Evolutionary conservation across 208 protist genomes (phyloP), one percentile per base, ranked within the genome.

Genomic region (Leishmania mexicana): DNA sequence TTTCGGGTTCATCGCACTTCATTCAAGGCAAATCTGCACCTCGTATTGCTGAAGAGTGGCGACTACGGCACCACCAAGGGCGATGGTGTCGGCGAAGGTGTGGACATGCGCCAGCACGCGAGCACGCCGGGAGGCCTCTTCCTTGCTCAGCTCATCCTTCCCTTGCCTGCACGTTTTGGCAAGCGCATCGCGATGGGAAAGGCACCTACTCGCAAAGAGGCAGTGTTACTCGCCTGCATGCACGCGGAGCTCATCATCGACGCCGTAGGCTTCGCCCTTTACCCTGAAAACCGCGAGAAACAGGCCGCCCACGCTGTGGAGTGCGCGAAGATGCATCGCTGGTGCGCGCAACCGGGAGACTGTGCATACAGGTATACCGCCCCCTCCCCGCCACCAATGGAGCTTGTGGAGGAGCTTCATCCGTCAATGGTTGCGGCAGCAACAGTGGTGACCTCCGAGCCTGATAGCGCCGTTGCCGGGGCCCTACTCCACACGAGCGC

Each of bases 211-310:
- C 80, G 83, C 73, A 86, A 83, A 58, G 93, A 96, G 38, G 93
- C 95, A 3, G 84, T 90, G 73, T 67, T 87, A 19, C 88, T 97
- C 40, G 93, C 93, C 65, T 96, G 91, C 80, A 98, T 98, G 95
- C 95, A 98, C 75, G 95, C 95, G 2, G 93, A 98, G 85, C 92
- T 98, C 49, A 96, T 90, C 57, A 96, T 98, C 73, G 95, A 98
- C 81, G 91, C 91, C 21, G 81, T 96, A 2, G 95, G 95, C 31
- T 84, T 96, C 57, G 87, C 88, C 7, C 84, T 98, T 10, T 98
- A 93, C 85, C 95, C 93, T 0, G 57, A 65, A 28, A 76, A 80
- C 75, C 67, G 31, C 21, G 85, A 89, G 19, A 57, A 78, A 45
- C 95, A 98, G 81, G 70, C 79, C 8, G 21, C 40, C 28, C 95